Percentiles rank a stretch among this genome's conserved stretches.
phyloP scores from a whole-genome alignment of 345 rosid species.

The Brassica incana region DNA sequence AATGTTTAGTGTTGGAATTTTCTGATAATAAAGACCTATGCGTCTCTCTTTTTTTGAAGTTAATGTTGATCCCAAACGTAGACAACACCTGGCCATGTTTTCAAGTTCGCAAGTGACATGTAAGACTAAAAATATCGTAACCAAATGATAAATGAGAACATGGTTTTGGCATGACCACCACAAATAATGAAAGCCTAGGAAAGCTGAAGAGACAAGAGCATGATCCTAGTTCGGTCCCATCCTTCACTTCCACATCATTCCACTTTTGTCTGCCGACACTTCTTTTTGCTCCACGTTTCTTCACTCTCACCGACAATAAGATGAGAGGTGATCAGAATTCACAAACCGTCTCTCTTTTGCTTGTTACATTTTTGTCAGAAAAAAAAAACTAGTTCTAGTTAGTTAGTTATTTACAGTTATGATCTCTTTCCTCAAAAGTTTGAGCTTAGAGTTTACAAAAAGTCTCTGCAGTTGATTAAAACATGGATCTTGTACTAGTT shows the following conservation, averaged over 20 bases:
- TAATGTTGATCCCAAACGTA: neutral
- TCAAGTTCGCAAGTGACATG: neutral
- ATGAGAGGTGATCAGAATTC: constrained; percentile 1
- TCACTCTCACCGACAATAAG: constrained; percentile 35
- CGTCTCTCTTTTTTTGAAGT: neutral
- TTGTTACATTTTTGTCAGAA: constrained; percentile 10
- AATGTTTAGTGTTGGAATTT: neutral
- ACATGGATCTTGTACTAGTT: constrained; percentile 19
- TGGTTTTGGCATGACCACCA: constrained; percentile 3
- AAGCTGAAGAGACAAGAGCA: constrained; percentile 34
- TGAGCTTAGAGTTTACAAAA: neutral
- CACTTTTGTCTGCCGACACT: constrained; percentile 39
- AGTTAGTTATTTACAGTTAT: constrained; percentile 12
- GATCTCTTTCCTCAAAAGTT: constrained; percentile 6
- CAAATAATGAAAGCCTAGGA: constrained; percentile 12
- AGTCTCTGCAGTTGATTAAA: constrained; percentile 4
- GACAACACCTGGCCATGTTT: neutral
- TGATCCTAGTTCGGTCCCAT: constrained; percentile 32
- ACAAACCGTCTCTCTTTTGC: neutral
- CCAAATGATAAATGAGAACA: neutral
- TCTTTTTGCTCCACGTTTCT: constrained; percentile 13
- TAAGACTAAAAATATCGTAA: neutral
- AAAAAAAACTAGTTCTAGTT: constrained; percentile 1
- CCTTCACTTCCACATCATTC: constrained; percentile 26
- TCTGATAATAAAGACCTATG: neutral